A percentile compares a stretch with the other conserved stretches of the same genome.
Evolutionary conservation across 1,284 basidiomycete genomes (phyloP).

Genomic region (Boletus holoroseus): DNA sequence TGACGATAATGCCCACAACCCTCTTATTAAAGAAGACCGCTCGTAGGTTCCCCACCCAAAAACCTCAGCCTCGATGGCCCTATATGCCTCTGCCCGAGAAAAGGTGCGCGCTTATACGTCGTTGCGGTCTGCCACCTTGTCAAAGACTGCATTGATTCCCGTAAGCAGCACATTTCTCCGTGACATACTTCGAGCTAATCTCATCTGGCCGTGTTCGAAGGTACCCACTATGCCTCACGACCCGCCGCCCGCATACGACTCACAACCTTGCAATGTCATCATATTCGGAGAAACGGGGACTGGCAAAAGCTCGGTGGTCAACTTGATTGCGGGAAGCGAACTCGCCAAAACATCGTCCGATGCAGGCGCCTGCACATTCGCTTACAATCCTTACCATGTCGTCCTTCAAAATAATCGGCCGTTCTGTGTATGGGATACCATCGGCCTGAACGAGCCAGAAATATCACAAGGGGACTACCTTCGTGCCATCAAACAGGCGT

Average conservation of each 20-base stretch:
- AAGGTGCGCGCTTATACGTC: constrained; percentile 5
- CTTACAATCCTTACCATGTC: constrained; percentile 16
- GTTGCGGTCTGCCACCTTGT: neutral
- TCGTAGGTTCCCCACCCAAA: neutral
- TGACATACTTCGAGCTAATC: constrained; percentile 5
- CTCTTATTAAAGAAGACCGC: neutral
- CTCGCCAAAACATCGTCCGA: constrained; percentile 26
- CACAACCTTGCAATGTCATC: constrained; percentile 21
- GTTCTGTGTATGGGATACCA: constrained; percentile 33
- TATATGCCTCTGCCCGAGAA: constrained; percentile 4
- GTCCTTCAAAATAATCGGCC: constrained; percentile 9
- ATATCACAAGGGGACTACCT: constrained; percentile 19
- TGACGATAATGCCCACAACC: constrained; percentile 17
- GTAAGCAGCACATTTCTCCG: constrained; percentile 10
- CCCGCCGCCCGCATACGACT: constrained; percentile 18
- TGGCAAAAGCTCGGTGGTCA: constrained; percentile 30
- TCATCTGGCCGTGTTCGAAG: constrained; percentile 7
- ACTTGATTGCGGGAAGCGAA: constrained; percentile 22
- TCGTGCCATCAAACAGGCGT: constrained; percentile 32
- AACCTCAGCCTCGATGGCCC: constrained; percentile 9
- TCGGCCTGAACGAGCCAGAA: constrained; percentile 37
- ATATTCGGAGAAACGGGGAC: constrained; percentile 28
- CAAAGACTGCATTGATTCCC: neutral
- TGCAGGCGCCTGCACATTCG: constrained; percentile 25
- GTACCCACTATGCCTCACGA: neutral